These are phyloP conservation scores for Venturia asperata DNA, from an alignment of 2,329 filamentous ascomycete species.

Conservation along the genomic window DNA sequence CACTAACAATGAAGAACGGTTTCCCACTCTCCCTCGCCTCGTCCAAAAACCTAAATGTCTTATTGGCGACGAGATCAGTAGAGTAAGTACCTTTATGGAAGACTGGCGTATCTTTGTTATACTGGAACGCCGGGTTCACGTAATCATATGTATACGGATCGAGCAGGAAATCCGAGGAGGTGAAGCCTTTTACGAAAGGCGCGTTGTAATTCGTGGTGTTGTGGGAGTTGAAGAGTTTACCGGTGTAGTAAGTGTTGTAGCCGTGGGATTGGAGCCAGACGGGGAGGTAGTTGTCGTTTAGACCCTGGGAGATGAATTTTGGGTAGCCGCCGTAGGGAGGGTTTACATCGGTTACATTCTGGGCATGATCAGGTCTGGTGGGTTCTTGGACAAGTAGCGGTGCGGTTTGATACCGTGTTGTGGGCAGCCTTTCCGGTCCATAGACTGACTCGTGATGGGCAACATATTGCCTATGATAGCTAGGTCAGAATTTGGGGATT, in stretches of 20 bases:
- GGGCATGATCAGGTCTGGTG: constrained; percentile 43
- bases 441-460: constrained; percentile 57
- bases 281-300: constrained; percentile 61
- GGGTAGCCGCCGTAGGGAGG: constrained; percentile 55
- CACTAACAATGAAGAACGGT: constrained; percentile 63
- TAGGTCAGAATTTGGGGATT: neutral
- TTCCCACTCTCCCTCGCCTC: constrained; percentile 48
- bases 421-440: constrained; percentile 61
- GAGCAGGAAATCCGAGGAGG: constrained; percentile 42
- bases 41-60: constrained; percentile 54
- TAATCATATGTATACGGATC: constrained; percentile 64
- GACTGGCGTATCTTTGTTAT: constrained; percentile 50
- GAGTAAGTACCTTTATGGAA: constrained; percentile 50
- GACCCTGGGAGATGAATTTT: constrained; percentile 58
- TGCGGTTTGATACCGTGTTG: constrained; percentile 43
- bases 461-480: constrained; percentile 48
- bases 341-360: constrained; percentile 55
- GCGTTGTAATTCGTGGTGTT: constrained; percentile 43
- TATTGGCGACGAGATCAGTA: constrained; percentile 53
- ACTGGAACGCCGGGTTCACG: constrained; percentile 56
- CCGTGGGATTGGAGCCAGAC: constrained; percentile 63
- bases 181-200: constrained; percentile 34
- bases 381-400: neutral
- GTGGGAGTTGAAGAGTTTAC: constrained; percentile 51
- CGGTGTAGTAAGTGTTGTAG: constrained; percentile 65